Base-by-base conservation (phyloP, 1,284 basidiomycete genomes). In the Rhodotorula sp. region DNA sequence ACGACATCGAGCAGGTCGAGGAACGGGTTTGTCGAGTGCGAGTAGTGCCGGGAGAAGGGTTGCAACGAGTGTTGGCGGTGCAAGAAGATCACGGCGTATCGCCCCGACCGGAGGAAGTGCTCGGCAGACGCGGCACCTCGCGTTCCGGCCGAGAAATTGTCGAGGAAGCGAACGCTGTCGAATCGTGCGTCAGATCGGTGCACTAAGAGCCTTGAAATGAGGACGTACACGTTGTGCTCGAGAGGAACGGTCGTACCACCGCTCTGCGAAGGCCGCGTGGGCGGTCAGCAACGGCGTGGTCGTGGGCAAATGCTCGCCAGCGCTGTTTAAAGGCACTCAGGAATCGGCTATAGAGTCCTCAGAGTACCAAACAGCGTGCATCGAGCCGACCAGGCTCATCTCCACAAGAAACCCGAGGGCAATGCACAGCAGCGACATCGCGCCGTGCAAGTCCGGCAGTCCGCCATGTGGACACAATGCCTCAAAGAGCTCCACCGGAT, bases 71-170 rank as follows among this genome's bases (percentile, higher is more conserved):
- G 96, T 81, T 97, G 93, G 14, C 96, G 87, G 82, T 97, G 94
- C 88, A 99, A 91, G 83, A 99, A 99, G 79, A 99, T 95, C 80
- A 99, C 97, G 34, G 95, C 94, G 83, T 99, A 99, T 73, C 91
- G 91, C 3, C 91, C 88, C 77, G 89, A 77, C 8, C 81, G 87
- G 68, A 99, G 87, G 81, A 99, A 97, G 84, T 99, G 97, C 82
- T 99, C 96, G 2, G 96, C 96, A 7, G 95, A 98, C 0, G 96
- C 95, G 45, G 97, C 93, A 50, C 97, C 96, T 80, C 96, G 87
- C 21, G 97, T 99, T 63, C 96, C 95, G 66, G 97, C 97, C 81
- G 93, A 97, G 82, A 98, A 99, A 84, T 99, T 99, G 82, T 99
- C 96, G 45, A 99, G 85, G 82, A 97, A 99, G 63, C 97, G 92